Base-by-base conservation (phyloP, 1,139 yeast species). In the Candida sojae region DNA sequence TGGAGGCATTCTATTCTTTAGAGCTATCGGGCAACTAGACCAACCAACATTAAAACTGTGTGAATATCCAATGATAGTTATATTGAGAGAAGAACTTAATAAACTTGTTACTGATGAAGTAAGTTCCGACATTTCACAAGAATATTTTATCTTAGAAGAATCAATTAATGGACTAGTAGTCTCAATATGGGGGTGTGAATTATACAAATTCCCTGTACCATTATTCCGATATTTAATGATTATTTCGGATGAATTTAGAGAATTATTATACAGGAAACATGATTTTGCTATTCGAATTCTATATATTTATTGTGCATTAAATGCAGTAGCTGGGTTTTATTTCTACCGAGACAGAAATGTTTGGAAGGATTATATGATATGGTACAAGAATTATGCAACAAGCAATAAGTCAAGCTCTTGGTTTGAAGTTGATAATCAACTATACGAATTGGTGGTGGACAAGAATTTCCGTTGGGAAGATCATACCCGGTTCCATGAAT, bases 361-460 rank as follows among this genome's bases (percentile, higher is more conserved):
- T 36, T 71, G 73, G 72, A 34, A 53, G 12, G 71, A 68, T 36
- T 69, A 50, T 46, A 52, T 64, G 13, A 10, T 32, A 1, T 64
- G 69, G 70, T 70, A 54, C 53, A 55, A 47, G 36, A 46, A 50
- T 4, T 51, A 56, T 43, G 53, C 48, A 38, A 38, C 33, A 11
- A 42, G 11, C 26, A 47, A 12, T 26, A 39, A 4, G 50, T 46
- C 39, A 55, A 49, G 3, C 4, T 9, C 26, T 5, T 11, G 57
- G 54, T 49, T 50, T 39, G 34, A 46, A 5, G 43, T 55, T 40
- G 67, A 63, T 39, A 44, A 47, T 13, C 49, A 47, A 3, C 50
- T 61, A 7, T 61, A 50, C 46, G 40, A 46, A 9, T 37, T 60
- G 40, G 53, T 43, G 1, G 25, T 43, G 29, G 43, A 40, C 4